These are phyloP conservation scores for Saccharomyces jurei DNA, from an alignment of 805 yeast species.

Conservation along the genomic window DNA sequence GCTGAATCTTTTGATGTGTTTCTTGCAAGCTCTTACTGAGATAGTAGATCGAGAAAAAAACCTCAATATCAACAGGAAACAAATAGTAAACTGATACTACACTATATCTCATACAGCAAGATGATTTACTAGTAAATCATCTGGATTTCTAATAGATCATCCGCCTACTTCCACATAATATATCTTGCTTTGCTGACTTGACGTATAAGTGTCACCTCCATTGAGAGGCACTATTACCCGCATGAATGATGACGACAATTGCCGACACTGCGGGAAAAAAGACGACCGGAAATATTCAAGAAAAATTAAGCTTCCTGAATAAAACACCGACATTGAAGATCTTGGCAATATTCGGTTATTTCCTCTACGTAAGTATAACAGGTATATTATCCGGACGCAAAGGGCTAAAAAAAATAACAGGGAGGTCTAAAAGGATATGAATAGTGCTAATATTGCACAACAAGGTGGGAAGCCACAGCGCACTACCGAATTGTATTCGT, in stretches of 20 bases:
- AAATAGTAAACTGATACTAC: background rate
- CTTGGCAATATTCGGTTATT: background rate
- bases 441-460: background rate
- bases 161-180: background rate
- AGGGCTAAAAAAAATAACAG: background rate
- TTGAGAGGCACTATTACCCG: background rate
- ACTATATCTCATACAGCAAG: background rate
- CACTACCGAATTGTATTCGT: conserved; percentile 29
- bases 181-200: background rate
- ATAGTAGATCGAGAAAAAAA: too few species aligned
- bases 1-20: background rate
- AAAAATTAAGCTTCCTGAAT: background rate
- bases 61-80: background rate
- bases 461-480: background rate
- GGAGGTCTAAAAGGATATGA: conserved; percentile 7
- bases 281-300: background rate
- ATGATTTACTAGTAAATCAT: background rate
- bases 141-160: background rate
- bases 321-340: background rate
- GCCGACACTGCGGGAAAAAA: background rate
- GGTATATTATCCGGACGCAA: background rate
- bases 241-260: background rate
- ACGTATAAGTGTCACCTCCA: background rate
- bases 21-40: background rate
- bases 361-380: background rate